Evolutionary conservation across 352 stramenopile species (phyloP), one percentile per base, ranked within the genome.

Genomic region (Globisporangium heterothallicum): DNA sequence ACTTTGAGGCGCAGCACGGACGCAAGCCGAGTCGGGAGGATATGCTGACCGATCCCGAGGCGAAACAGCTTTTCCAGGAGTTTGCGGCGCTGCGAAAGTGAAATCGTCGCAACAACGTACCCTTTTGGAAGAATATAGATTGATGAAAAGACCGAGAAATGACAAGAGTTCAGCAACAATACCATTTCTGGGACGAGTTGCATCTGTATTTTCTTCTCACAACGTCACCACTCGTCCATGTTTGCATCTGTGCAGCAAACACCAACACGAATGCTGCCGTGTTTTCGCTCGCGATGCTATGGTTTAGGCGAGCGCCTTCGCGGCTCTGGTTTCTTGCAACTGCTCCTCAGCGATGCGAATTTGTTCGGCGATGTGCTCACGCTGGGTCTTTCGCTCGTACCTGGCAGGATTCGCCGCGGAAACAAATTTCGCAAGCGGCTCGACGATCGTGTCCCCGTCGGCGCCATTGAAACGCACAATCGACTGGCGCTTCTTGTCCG

Each of bases 381-480:
- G 78, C 50, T 87, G 72, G n/a, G 81, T 78, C 58, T 79, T 86
- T 53, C 63, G 64, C 42, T 49, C 41, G 53, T 85, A 93, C 49
- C 84, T 84, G 6, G 68, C 42, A 4, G 81, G 78, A 24, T 72
- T 79, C 10, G 59, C 40, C 0, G 56, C 49, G 2, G 75, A 73
- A 12, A 88, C 70, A 42, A 93, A 93, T 9, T 48, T 34, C 3
- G 78, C 53, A 10, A 93, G 64, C 14, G 82, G 76, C 34, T 73
- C 76, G 9, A 93, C 70, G 35, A 88, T 52, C 0, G 82, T 88
- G 44, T 90, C 72, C 13, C 79, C 76, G 30, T 89, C 73, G 0
- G 81, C 70, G 25, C 79, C 82, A 45, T 91, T 89, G 65, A 93
- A 93, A 10, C 82, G 79, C 32, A 93, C 78, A 32, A 91, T 91